phyloP scores from a whole-genome alignment of 306 rosid genomes.

The Rosa multiflora region DNA sequence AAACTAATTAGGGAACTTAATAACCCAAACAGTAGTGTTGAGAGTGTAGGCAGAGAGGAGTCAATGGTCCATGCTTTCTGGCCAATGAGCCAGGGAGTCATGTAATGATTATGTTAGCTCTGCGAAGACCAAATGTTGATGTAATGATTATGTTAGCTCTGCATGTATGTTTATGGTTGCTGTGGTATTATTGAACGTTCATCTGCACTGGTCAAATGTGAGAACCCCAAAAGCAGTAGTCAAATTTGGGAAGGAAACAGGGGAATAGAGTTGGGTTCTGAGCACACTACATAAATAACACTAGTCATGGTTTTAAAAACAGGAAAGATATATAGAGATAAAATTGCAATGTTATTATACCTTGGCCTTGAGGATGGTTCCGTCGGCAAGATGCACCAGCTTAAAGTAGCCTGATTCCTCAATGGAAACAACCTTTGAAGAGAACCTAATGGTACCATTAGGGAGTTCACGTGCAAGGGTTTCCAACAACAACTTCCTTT shows the following conservation, averaged over 20 bases:
- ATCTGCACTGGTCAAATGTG: not conserved
- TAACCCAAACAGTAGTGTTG: too few species aligned
- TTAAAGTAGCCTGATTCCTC: constrained; percentile 57
- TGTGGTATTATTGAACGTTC: not conserved
- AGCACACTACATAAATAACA: not conserved
- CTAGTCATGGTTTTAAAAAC: not conserved
- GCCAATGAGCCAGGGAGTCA: too few species aligned
- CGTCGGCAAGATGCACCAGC: constrained; percentile 69
- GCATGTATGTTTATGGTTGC: not conserved
- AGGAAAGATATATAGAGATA: not conserved
- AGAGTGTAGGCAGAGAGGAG: too few species aligned
- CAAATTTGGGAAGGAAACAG: not conserved
- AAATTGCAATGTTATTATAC: constrained; percentile 20
- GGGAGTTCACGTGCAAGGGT: constrained; percentile 66
- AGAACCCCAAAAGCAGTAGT: not conserved
- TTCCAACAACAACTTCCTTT: constrained; percentile 53
- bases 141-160: not conserved
- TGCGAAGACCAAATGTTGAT: too few species aligned
- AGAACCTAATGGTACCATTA: constrained; percentile 58
- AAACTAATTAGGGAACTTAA: too few species aligned
- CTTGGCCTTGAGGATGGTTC: constrained; percentile 56
- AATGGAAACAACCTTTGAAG: constrained; percentile 61
- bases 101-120: too few species aligned
- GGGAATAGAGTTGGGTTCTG: not conserved
- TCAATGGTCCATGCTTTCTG: too few species aligned